Evolutionary conservation across 352 stramenopile genomes (phyloP), one percentile per base, ranked within the genome.

Genomic region (Globisporangium carolinianum): DNA sequence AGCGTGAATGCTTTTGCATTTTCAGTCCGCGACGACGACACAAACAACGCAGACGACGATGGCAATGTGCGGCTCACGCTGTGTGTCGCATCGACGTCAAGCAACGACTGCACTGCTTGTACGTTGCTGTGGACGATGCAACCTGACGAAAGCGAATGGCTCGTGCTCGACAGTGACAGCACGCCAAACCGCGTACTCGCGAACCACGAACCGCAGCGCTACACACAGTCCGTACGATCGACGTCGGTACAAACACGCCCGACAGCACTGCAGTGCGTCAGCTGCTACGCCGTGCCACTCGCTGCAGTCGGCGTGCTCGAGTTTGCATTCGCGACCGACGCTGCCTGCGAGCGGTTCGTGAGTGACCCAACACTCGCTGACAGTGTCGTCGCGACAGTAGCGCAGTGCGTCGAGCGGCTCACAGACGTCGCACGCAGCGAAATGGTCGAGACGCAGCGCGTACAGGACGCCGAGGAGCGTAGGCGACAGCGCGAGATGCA

Each of bases 261-360:
- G 24, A 32, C 24, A 32, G 24, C 24, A 32, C 24, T 32, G 24
- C 24, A 32, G 24, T 2, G 24, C 24, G 24, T 32, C 24, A 32
- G 32, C 9, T 58, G 45, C 60, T 52, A 58, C 17, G 41, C 35
- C 15, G 35, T 53, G 15, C 60, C 54, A 9, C 48, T 61, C 7
- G 42, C 11, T 4, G 18, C 45, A 7, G 12, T 43, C 4, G 60
- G 53, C 32, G 43, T 66, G 8, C 32, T 66, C 15, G 48, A 66
- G 48, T 57, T 66, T 47, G 60, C 47, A 6, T 66, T 66, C 11
- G 60, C 37, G 36, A 55, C 48, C 39, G 47, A 66, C 35, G 17
- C 36, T 10, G 53, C 61, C 37, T 48, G 42, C 14, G 41, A 61
- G 11, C 51, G 43, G 17, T 61, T 66, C 38, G 11, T 54, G 24